Conservation (phyloP, 352 stramenopile species). For the Phytophthora cajani region DNA sequence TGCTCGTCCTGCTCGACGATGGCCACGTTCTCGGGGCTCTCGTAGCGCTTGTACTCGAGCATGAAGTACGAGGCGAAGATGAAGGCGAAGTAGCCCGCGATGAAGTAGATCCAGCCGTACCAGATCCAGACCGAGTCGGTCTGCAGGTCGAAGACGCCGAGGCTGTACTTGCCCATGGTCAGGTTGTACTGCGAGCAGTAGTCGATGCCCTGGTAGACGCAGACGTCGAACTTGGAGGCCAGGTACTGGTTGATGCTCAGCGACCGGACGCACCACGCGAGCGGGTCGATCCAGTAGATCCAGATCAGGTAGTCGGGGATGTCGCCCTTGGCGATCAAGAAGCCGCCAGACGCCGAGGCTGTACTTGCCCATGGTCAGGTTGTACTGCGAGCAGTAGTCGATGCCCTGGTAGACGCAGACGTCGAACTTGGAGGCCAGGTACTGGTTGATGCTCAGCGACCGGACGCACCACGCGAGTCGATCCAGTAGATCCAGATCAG, state of each 20-base stretch:
- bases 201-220: slow-evolving; percentile 54
- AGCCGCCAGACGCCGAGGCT: slow-evolving; percentile 75
- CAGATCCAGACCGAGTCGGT: slow-evolving; percentile 63
- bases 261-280: slow-evolving; percentile 67
- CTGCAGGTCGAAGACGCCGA: slow-evolving; percentile 54
- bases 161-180: slow-evolving; percentile 48
- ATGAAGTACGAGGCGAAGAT: slow-evolving; percentile 34
- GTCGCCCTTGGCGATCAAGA: slow-evolving; percentile 60
- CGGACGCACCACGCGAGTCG: slow-evolving; percentile 75
- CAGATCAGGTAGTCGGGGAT: slow-evolving; percentile 75
- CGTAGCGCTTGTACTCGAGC: slow-evolving; percentile 22
- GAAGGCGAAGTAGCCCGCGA: slow-evolving; percentile 37
- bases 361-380: slow-evolving; percentile 44
- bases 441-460: slow-evolving; percentile 65
- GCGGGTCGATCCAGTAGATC: slow-evolving; percentile 80
- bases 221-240: slow-evolving; percentile 47
- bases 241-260: slow-evolving; percentile 69
- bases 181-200: slow-evolving; percentile 49
- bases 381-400: slow-evolving; percentile 54
- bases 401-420: slow-evolving; percentile 58
- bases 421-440: slow-evolving; percentile 45
- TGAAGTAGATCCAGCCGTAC: slow-evolving; percentile 59
- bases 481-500: slow-evolving; percentile 84
- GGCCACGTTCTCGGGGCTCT: slow-evolving; percentile 34
- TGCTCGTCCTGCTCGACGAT: slow-evolving; percentile 26